A percentile compares a stretch with the other conserved stretches of the same genome.
Evolutionary conservation across 306 rosid species (phyloP).

Genomic region (Pyrus bretschneideri): DNA sequence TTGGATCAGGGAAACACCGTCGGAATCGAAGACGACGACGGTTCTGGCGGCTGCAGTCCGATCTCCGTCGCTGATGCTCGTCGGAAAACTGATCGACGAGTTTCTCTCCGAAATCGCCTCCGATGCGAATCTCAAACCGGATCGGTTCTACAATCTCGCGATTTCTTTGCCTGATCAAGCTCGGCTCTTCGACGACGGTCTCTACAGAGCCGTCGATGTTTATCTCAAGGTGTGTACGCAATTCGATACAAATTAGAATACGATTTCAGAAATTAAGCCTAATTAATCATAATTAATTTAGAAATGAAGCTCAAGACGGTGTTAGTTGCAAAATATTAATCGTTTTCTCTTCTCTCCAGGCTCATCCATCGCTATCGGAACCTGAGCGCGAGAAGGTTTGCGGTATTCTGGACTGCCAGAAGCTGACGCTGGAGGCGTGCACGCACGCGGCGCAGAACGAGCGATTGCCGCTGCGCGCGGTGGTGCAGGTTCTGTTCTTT

Average conservation of each 20-base stretch:
- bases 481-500: constrained; percentile 80
- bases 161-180: constrained; percentile 76
- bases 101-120: constrained; percentile 90
- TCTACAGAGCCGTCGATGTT: constrained; percentile 86
- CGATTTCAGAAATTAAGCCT: neutral
- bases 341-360: constrained; percentile 22
- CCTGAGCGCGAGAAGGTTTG: constrained; percentile 70
- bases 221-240: constrained; percentile 62
- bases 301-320: neutral
- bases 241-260: neutral
- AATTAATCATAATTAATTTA: neutral
- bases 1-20: constrained; percentile 29
- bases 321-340: neutral
- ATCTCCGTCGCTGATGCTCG: constrained; percentile 63
- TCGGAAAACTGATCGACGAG: constrained; percentile 80
- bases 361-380: constrained; percentile 75
- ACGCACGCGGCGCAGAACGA: constrained; percentile 99
- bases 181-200: constrained; percentile 88
- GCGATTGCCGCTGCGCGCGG: constrained; percentile 86
- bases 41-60: constrained; percentile 16
- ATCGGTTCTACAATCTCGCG: constrained; percentile 57
- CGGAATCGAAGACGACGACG: constrained; percentile 7
- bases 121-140: constrained; percentile 73
- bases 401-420: constrained; percentile 70
- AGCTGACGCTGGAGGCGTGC: constrained; percentile 86